These are phyloP conservation scores for Thermochaetoides thermophila DNA, from an alignment of 495 filamentous ascomycete species.

Conservation along the genomic window DNA sequence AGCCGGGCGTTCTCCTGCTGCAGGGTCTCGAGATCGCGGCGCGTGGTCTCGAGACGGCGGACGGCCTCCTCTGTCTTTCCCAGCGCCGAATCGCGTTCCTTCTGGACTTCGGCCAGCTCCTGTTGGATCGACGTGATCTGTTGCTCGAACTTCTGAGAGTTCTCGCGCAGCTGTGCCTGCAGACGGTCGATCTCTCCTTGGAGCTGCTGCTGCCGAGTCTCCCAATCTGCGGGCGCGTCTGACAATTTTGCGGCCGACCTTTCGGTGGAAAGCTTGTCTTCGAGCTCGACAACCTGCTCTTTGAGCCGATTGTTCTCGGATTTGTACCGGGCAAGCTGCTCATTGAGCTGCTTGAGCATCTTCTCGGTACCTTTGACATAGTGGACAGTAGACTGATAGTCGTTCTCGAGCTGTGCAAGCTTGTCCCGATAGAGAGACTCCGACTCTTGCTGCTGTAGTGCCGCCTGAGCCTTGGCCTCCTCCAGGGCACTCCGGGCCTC, in stretches of 20 bases:
- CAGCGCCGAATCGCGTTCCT: constrained; percentile 52
- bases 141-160: constrained; percentile 51
- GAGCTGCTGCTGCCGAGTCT: constrained; percentile 56
- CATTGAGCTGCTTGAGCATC: constrained; percentile 97
- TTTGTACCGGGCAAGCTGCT: constrained; percentile 83
- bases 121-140: constrained; percentile 51
- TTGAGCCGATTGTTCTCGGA: constrained; percentile 69
- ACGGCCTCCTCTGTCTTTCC: constrained; percentile 41
- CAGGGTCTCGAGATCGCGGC: constrained; percentile 61
- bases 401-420: constrained; percentile 79
- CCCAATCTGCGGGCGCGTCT: constrained; percentile 47
- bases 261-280: constrained; percentile 30
- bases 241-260: constrained; percentile 15
- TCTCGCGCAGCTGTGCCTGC: constrained; percentile 51
- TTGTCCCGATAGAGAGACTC: constrained; percentile 81
- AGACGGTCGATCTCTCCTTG: constrained; percentile 59
- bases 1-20: constrained; percentile 67
- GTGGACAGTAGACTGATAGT: constrained; percentile 98
- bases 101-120: constrained; percentile 46
- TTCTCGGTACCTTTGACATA: constrained; percentile 98
- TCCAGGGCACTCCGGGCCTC: constrained; percentile 65
- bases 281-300: constrained; percentile 52
- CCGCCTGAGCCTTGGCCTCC: constrained; percentile 60
- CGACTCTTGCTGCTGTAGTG: constrained; percentile 66
- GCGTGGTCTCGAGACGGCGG: constrained; percentile 43